A percentile compares a stretch with the other conserved stretches of the same genome.
phyloP scores from a whole-genome alignment of 768 basidiomycete genomes.

The Scleroderma bovista region DNA sequence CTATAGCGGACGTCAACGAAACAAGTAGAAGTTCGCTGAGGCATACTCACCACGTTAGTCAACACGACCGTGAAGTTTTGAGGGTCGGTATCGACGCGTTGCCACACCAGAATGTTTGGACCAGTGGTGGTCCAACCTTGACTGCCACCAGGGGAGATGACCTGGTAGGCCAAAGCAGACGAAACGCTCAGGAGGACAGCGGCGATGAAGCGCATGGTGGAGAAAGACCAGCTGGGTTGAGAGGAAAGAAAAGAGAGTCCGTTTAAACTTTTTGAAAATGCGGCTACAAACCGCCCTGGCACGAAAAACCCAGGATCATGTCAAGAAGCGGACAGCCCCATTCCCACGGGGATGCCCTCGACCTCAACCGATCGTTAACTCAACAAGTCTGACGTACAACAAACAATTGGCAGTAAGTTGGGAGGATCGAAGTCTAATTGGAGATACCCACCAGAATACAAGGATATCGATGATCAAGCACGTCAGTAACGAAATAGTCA shows the following conservation, averaged over 20 bases:
- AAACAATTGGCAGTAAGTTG: not conserved
- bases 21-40: not conserved
- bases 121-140: constrained; percentile 56
- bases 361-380: not conserved
- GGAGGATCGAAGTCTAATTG: no score
- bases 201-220: constrained; percentile 39
- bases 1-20: constrained; percentile 21
- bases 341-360: constrained; percentile 18
- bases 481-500: not conserved
- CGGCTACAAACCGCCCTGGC: constrained; percentile 6
- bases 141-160: constrained; percentile 44
- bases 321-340: constrained; percentile 4
- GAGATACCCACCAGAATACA: no score
- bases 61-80: constrained; percentile 66
- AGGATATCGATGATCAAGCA: not conserved
- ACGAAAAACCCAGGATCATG: not conserved
- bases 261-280: constrained; percentile 1
- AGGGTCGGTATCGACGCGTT: constrained; percentile 59
- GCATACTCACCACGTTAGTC: constrained; percentile 48
- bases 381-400: not conserved
- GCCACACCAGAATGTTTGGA: constrained; percentile 54
- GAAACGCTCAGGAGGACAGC: constrained; percentile 46
- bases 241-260: constrained; percentile 10
- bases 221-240: constrained; percentile 8
- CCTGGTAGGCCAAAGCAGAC: constrained; percentile 56